Evolutionary conservation across 169 alveolate genomes (phyloP), one percentile per base, ranked within the genome.

Genomic region (Amoebophrya sp.): DNA sequence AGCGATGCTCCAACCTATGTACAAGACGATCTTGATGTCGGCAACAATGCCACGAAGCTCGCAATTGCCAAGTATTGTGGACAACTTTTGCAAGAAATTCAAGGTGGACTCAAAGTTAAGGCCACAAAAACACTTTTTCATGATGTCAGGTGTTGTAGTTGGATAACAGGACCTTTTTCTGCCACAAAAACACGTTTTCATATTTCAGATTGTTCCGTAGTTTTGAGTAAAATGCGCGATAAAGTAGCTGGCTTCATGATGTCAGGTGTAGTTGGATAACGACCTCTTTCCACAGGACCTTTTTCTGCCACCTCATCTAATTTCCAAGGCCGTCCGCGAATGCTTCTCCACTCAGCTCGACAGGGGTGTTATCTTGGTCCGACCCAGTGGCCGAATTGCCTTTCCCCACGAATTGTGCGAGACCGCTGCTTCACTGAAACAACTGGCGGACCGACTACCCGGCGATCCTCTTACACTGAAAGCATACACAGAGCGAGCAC

Each of bases 1-100:
- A 65, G 90, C 93, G 40, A 92, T 92, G 93, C 83, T 92, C 92
- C 83, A 91, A n/a, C 93, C 93, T 78, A 92, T 92, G 93, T 92
- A 92, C 93, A 92, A 92, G 76, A 92, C 93, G 41, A 89, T 92
- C 40, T 54, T 92, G 54, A 92, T 92, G 93, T 92, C 93, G 26
- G 93, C 93, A 24, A 92, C 93, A 18, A 34, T 92, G 78, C 93
- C 93, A 1, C 55, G 93, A 38, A 89, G 92, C 23, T 10, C 18
- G 39, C 83, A 65, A 36, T 36, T 65, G 33, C 83, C 83, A 0
- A 26, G 39, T 36, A 65, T 65, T 36, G 83, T 65, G 83, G 83
- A 65, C 12, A 65, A 1, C 83, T 65, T 65, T 26, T 12, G 36
- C 36, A 65, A 65, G 83, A 65, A 26, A 26, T 65, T 65, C 26